Base-by-base conservation (phyloP, 2,329 filamentous ascomycete species). In the Aureobasidium sp. region DNA sequence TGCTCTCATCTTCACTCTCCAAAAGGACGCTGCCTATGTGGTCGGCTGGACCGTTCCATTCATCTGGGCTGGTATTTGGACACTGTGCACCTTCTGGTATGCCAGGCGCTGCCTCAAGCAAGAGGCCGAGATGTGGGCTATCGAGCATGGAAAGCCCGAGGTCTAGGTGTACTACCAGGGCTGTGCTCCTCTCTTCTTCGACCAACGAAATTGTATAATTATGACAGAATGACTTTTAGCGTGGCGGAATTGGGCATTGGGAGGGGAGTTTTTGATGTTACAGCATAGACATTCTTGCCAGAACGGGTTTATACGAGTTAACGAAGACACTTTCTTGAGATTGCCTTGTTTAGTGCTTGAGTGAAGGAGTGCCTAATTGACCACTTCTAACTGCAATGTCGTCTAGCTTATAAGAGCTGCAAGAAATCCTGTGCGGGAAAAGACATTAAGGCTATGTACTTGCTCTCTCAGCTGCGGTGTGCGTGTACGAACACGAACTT, bases 1-100 rank as follows among this genome's bases (percentile, higher is more conserved):
- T 1, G 73, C 74, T 13, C 69, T 80, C 27, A 70, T 79, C 21
- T 79, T 79, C 65, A 79, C 78, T 6, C 72, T 79, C 19, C 66
- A 74, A 53, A 69, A 72, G 25, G 76, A 80, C 61, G 75, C 74
- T 43, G 78, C 77, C 15, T 80, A 79, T 63, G 71, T 77, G 40
- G 74, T 79, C 49, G 78, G 78, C 23, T 80, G 78, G 78, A 69
- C 74, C 5, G 67, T 76, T 4, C 78, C 78, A 13, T 80, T 80
- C 69, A 65, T 77, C 11, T 80, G 78, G 78, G 78, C 75, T 1
- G 78, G 71, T 23, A 58, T 79, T 8, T 79, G 77, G 77, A 71
- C 77, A 1, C 64, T 70, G 50, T 67, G 73, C n/a, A 80, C 78
- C 2, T 74, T 75, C 47, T 69, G 67, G 29, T 80, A 77, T 69